Evolutionary conservation across 345 rosid genomes (phyloP).

Genomic region (Camelina sativa): DNA sequence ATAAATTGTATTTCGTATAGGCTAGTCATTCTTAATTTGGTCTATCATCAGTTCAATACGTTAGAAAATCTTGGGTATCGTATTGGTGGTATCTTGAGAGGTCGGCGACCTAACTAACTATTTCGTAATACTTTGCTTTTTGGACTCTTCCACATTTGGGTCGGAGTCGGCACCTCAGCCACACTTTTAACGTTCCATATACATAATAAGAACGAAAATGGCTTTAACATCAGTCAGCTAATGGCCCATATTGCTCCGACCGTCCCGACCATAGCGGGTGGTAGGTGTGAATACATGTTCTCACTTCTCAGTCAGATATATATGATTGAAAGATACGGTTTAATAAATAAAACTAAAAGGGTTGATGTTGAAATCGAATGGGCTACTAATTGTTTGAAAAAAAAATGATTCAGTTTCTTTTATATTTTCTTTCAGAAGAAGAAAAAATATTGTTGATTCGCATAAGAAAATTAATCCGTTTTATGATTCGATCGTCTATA

Average conservation of each 20-base stretch:
- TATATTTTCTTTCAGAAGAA: too few relatives aligned
- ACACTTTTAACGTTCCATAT: conserved; percentile 2
- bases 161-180: conserved; percentile 15
- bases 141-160: conserved; percentile 27
- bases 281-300: conserved; percentile 1
- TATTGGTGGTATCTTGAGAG: conserved; percentile 10
- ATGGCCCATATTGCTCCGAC: background rate
- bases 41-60: background rate
- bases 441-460: too few relatives aligned
- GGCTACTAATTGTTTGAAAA: background rate
- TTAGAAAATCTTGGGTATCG: background rate
- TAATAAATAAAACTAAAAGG: background rate
- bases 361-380: background rate
- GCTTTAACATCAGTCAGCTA: too few relatives aligned
- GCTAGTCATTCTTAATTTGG: background rate
- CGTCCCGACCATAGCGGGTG: conserved; percentile 13
- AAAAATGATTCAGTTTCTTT: background rate
- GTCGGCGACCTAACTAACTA: conserved; percentile 20
- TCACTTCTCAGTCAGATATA: background rate
- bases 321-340: background rate
- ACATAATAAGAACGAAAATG: background rate
- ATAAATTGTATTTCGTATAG: too few relatives aligned
- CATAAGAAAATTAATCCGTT: too few relatives aligned
- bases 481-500: too few relatives aligned
- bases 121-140: conserved; percentile 1